Conservation (phyloP, 371 early-diverging fungal genomes). For the Basidiobolus meristosporus region DNA sequence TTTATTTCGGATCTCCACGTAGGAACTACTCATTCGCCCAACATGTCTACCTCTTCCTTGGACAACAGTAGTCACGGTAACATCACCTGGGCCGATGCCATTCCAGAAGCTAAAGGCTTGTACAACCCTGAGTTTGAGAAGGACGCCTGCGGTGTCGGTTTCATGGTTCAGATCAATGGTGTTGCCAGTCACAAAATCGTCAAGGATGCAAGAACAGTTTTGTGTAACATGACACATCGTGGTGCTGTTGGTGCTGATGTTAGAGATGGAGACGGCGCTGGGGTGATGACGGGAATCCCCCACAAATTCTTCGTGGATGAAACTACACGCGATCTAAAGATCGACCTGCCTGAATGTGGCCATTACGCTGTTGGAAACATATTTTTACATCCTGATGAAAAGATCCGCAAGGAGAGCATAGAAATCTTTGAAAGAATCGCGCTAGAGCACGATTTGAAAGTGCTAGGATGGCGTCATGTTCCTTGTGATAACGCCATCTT, state of each 20-base stretch:
- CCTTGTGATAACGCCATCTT: slow-evolving; percentile 72
- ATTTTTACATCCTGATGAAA: slow-evolving; percentile 52
- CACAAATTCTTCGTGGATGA: slow-evolving; percentile 63
- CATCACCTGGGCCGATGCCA: slow-evolving; percentile 46
- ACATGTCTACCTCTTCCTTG: too few relatives aligned
- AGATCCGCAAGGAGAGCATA: slow-evolving; percentile 40
- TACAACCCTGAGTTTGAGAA: slow-evolving; percentile 81
- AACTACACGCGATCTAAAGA: slow-evolving; percentile 23
- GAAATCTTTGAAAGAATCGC: slow-evolving; percentile 62
- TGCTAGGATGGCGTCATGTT: slow-evolving; percentile 81
- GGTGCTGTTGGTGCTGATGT: slow-evolving; percentile 81
- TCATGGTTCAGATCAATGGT: slow-evolving; percentile 82
- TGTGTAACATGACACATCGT: slow-evolving; percentile 95
- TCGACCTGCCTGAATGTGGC: slow-evolving; percentile 50
- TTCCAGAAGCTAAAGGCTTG: slow-evolving; percentile 74
- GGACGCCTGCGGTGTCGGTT: slow-evolving; percentile 94
- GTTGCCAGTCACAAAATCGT: slow-evolving; percentile 69
- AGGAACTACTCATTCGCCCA: too few relatives aligned
- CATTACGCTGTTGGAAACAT: slow-evolving; percentile 89
- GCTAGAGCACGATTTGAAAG: slow-evolving; percentile 36
- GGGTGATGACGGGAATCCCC: slow-evolving; percentile 87
- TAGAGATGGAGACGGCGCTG: slow-evolving; percentile 75
- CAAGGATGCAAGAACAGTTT: slow-evolving; percentile 64
- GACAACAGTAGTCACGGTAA: too few relatives aligned
- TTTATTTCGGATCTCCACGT: too few relatives aligned